Base-by-base conservation (phyloP, 2,329 filamentous ascomycete species). In the Fusarium sp. region DNA sequence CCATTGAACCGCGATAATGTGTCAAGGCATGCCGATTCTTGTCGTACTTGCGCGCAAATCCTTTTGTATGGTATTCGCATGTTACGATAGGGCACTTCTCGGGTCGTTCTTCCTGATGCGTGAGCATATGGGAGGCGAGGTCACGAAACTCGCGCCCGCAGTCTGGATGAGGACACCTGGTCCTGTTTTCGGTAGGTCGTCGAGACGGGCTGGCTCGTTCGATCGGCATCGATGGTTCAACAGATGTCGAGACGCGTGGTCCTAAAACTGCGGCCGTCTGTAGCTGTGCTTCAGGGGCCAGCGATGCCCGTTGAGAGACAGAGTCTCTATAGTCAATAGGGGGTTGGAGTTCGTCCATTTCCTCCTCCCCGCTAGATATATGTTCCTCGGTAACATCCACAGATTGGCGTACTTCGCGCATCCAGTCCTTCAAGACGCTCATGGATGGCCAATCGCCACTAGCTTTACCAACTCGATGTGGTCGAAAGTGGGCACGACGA, bases 1-100 rank as follows among this genome's bases (percentile, higher is more conserved):
- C 93, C 95, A 98, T 98, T 16, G 94, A 98, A 10, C 96, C 96
- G 83, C 98, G 97, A 87, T 98, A 99, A 81, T 98, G 96, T 4
- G 96, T 98, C 73, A 98, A 85, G 2, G 96, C 97, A 81, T 99
- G 96, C 14, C 96, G 88, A 82, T 98, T 98, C 87, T 98, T 98
- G 85, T 98, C 96, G 81, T 98, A 99, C 83, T 98, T 98, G 70
- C 96, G 89, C 4, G 96, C 96, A 79, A 98, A 98, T 0, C 96
- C 96, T 82, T 98, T 98, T 76, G 89, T 89, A 83, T 98, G 93
- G 81, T 98, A 98, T 79, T 98, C 95, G 86, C 96, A 98, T 3
- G 92, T 95, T 65, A 93, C 88, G 69, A 98, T 98, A 0, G 96
- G 96, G 82, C 96, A 99, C 82, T 98, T 98, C 80, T 98, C 96